phyloP scores from a whole-genome alignment of 1,284 basidiomycete genomes.

The Cystobasidiaceae sp. region DNA sequence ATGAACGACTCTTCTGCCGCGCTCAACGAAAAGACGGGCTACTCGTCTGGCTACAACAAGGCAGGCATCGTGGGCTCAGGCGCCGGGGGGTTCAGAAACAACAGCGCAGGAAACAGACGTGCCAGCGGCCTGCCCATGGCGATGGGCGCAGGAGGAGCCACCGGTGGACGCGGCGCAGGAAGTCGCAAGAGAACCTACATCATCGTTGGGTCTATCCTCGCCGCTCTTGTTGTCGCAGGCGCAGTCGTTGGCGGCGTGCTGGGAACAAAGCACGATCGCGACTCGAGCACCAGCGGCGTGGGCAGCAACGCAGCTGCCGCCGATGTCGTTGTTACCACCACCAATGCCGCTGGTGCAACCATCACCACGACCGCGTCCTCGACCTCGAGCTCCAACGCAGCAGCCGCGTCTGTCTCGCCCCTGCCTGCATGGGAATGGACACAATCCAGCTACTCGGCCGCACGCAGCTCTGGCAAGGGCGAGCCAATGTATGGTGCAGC shows the following conservation, averaged over 20 bases:
- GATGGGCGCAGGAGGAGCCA: too few relatives aligned
- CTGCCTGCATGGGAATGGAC: slow-evolving; percentile 24
- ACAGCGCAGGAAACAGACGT: too few relatives aligned
- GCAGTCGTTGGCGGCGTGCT: slow-evolving; percentile 24
- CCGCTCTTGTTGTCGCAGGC: slow-evolving; percentile 7
- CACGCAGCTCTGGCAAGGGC: not conserved
- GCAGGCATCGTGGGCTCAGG: not conserved
- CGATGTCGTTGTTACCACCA: not conserved
- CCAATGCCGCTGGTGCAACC: not conserved
- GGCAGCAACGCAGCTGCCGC: not conserved
- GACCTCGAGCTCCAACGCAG: not conserved
- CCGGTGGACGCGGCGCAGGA: not conserved
- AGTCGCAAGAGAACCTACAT: slow-evolving; percentile 5
- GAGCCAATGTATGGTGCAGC: slow-evolving; percentile 24
- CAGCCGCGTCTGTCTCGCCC: slow-evolving; percentile 5
- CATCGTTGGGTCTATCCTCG: slow-evolving; percentile 1
- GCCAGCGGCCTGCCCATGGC: too few relatives aligned
- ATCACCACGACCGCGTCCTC: not conserved
- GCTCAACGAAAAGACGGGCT: slow-evolving; percentile 3
- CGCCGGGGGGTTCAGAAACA: too few relatives aligned
- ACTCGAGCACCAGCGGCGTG: not conserved
- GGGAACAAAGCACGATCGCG: not conserved
- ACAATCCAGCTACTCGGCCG: slow-evolving; percentile 2
- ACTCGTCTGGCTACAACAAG: not conserved
- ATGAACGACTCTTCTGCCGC: not conserved